A percentile compares a stretch with the other conserved stretches of the same genome.
These are phyloP conservation scores for Camellia granthamiana DNA, from an alignment of 148 eudicot species.

Conservation along the genomic window DNA sequence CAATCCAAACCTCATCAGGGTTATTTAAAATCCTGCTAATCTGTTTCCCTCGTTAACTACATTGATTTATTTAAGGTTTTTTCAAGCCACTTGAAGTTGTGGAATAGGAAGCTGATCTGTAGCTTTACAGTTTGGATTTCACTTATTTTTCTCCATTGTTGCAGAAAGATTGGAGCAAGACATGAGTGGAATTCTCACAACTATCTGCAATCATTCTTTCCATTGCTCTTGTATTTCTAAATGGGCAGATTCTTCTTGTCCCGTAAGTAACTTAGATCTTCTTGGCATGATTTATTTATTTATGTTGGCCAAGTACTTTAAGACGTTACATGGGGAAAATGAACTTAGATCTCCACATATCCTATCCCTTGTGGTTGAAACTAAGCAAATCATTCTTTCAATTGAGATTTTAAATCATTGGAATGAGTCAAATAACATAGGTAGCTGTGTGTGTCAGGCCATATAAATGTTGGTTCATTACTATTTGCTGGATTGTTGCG, in stretches of 20 bases:
- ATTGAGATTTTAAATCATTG: neutral
- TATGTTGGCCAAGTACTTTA: neutral
- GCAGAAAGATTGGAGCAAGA: conserved; percentile 96
- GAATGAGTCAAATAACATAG: neutral
- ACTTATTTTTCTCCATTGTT: conserved; percentile 14
- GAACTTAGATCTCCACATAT: neutral
- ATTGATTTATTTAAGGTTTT: neutral
- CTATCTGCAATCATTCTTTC: conserved; percentile 96
- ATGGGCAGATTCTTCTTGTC: conserved; percentile 99
- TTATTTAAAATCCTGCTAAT: neutral
- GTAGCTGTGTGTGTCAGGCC: neutral
- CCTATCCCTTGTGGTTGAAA: neutral
- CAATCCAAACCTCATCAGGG: neutral
- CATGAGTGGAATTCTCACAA: conserved; percentile 74
- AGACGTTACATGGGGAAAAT: neutral
- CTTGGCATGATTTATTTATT: neutral
- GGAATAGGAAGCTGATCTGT: neutral
- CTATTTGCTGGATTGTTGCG: neutral
- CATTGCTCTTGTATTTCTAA: conserved; percentile 96
- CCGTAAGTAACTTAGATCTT: conserved; percentile 43
- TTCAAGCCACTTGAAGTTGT: neutral
- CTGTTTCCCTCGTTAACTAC: neutral
- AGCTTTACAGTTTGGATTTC: neutral
- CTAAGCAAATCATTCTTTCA: neutral
- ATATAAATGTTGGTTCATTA: neutral